Evolutionary conservation across 2,329 filamentous ascomycete genomes (phyloP).

Genomic region (Hymenoscyphus repandus): DNA sequence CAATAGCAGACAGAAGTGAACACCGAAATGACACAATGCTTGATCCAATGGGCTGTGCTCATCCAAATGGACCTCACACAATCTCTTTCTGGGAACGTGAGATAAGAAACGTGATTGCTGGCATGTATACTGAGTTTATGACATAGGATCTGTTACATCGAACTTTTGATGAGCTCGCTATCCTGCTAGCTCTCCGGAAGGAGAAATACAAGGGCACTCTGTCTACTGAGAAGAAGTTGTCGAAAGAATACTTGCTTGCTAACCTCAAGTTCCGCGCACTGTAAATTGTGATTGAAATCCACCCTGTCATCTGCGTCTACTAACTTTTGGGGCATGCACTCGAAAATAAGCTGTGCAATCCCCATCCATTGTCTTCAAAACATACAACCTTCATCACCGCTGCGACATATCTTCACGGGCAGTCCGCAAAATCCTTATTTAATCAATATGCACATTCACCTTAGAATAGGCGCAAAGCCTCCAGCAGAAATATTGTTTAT

Average conservation of each 20-base stretch:
- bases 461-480: neutral
- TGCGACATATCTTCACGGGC: neutral
- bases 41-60: conserved; percentile 32
- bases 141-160: conserved; percentile 14
- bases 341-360: neutral
- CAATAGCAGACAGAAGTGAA: conserved; percentile 38
- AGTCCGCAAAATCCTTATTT: neutral
- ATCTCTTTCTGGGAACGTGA: conserved; percentile 37
- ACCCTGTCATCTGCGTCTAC: neutral
- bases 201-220: conserved; percentile 31
- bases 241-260: conserved; percentile 34
- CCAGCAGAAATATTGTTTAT: neutral
- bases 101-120: conserved; percentile 30
- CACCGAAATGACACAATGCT: conserved; percentile 41
- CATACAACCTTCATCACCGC: neutral
- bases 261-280: conserved; percentile 35
- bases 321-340: neutral
- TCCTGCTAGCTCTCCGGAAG: no score
- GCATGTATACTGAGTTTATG: conserved; percentile 26
- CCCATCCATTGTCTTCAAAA: neutral
- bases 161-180: conserved; percentile 21
- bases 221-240: conserved; percentile 31
- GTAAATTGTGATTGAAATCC: neutral
- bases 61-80: conserved; percentile 8
- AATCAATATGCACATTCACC: neutral